Base-by-base conservation (phyloP, 805 yeast genomes). In the Maudiozyma turicensis region DNA sequence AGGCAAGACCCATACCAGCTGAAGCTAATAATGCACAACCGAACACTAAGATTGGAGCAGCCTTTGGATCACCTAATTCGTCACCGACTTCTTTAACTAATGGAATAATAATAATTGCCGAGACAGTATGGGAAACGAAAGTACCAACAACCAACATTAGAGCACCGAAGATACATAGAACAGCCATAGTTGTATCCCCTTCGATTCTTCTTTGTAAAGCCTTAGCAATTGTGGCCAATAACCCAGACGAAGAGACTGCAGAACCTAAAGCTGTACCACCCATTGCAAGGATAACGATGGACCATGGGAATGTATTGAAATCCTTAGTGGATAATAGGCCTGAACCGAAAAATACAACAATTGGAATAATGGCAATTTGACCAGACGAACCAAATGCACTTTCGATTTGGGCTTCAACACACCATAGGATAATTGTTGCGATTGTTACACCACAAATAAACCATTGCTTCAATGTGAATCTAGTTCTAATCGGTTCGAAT, bases 1-100 rank as follows among this genome's bases (percentile, higher is more conserved):
- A 90, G 2, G 98, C 97, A 50, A 91, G 73, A 5, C 96, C 98
- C 98, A 91, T 93, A 50, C 98, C 99, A 48, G 86, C 84, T 0
- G 97, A 89, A 15, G 95, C 83, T 55, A 91, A 68, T 45, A 90
- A 64, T 38, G 89, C 75, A 50, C 70, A 65, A 43, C 72, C 71
- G 46, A 72, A 71, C 46, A 71, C 68, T 45, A 72, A 53, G 31
- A 70, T 55, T 7, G 68, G 68, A 1, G 74, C 68, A 26, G 97
- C 91, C 59, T 86, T 95, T 3, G 90, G 86, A 34, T 76, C 78
- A 2, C 80, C 74, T 61, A 85, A 66, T 37, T 76, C 67, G 48
- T 79, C 78, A 46, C 98, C 99, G 53, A 91, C 83, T 63, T 90
- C 90, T 44, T 85, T 81, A 45, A 93, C 93, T 50, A 91, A 72